Conservation (phyloP, 495 filamentous ascomycete genomes). For the Podospora bellae-mahoneyi region DNA sequence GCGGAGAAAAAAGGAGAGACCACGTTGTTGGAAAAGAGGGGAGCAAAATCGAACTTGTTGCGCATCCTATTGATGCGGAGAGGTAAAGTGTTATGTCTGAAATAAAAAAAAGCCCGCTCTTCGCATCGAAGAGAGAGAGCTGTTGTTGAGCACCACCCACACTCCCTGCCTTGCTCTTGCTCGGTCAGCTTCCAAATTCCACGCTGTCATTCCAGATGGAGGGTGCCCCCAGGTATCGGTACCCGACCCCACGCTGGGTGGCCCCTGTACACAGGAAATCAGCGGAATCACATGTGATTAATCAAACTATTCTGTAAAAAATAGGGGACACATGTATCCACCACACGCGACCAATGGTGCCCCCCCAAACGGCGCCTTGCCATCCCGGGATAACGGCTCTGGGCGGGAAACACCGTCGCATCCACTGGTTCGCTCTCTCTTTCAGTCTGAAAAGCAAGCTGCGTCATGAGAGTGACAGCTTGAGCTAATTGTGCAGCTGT, state of each 20-base stretch:
- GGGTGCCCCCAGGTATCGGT: not conserved
- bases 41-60: not conserved
- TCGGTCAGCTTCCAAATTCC: slow-evolving; percentile 29
- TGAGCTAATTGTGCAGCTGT: slow-evolving; percentile 21
- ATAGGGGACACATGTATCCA: not conserved
- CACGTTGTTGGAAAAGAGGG: not conserved
- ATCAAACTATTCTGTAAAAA: not conserved
- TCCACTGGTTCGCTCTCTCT: slow-evolving; percentile 2
- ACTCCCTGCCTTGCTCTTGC: not conserved
- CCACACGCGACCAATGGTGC: not conserved
- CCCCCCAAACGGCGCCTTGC: not conserved
- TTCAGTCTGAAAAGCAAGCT: slow-evolving; percentile 17
- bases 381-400: not conserved
- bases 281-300: not conserved
- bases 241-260: slow-evolving; percentile 7
- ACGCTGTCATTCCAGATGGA: slow-evolving; percentile 31
- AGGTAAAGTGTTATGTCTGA: not conserved
- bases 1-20: not conserved
- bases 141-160: not conserved
- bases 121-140: not conserved
- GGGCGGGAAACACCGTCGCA: slow-evolving; percentile 1
- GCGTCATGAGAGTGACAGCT: slow-evolving; percentile 26
- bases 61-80: not conserved
- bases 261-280: not conserved
- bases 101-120: not conserved